A percentile compares a stretch with the other conserved stretches of the same genome.
These are phyloP conservation scores for Corymbia calophylla DNA, from an alignment of 441 rosid species.

Conservation along the genomic window DNA sequence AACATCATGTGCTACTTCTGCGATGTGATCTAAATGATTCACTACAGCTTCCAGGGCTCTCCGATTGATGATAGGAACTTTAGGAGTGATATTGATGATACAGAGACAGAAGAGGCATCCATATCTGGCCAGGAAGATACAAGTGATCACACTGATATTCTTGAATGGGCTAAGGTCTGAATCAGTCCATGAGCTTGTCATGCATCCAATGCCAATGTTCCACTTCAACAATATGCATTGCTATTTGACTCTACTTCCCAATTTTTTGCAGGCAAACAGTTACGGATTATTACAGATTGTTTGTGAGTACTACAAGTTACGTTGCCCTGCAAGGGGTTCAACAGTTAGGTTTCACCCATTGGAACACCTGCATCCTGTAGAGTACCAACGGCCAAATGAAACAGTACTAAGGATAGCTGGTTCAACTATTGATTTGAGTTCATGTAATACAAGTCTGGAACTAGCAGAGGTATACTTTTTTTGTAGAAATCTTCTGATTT, in stretches of 20 bases:
- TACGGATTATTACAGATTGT: slow-evolving; percentile 80
- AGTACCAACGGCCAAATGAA: slow-evolving; percentile 68
- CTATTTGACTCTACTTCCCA: neutral
- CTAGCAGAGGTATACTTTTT: slow-evolving; percentile 57
- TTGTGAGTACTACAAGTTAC: slow-evolving; percentile 65
- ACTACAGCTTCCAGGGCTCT: slow-evolving; percentile 70
- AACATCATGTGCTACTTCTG: neutral
- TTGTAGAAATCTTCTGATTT: neutral
- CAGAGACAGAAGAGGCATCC: slow-evolving; percentile 81
- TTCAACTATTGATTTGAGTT: slow-evolving; percentile 60
- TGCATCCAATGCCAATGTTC: neutral
- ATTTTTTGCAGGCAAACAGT: slow-evolving; percentile 53
- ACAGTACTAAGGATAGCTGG: slow-evolving; percentile 50
- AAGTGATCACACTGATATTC: slow-evolving; percentile 57
- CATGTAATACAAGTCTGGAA: slow-evolving; percentile 71
- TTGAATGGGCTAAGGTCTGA: slow-evolving; percentile 94
- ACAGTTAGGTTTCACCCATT: slow-evolving; percentile 76
- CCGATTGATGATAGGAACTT: slow-evolving; percentile 64
- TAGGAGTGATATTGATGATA: slow-evolving; percentile 64
- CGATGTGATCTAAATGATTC: slow-evolving; percentile 5
- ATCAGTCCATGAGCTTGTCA: neutral
- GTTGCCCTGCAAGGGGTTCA: slow-evolving; percentile 70
- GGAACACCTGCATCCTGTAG: slow-evolving; percentile 85
- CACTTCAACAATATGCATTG: neutral
- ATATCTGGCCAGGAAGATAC: slow-evolving; percentile 83